These are phyloP conservation scores for Furcasterigmium furcatum DNA, from an alignment of 2,329 filamentous ascomycete species.

Conservation along the genomic window DNA sequence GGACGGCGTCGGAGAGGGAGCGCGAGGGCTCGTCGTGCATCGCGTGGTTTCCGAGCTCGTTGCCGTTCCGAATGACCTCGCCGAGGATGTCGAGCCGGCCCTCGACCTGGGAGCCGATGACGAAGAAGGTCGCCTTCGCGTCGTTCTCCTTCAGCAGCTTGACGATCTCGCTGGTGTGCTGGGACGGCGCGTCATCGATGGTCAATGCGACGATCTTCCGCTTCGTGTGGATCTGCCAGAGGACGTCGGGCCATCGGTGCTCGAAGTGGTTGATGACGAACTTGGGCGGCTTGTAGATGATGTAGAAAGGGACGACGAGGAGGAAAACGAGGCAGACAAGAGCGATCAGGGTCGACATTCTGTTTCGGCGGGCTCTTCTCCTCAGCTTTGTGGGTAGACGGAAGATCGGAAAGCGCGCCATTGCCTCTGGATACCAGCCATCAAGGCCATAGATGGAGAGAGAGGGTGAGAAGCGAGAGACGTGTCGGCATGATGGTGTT, in stretches of 20 bases:
- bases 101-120: constrained; percentile 75
- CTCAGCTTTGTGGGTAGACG: constrained; percentile 54
- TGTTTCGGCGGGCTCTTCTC: constrained; percentile 54
- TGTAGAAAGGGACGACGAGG: constrained; percentile 32
- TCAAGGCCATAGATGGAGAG: not conserved
- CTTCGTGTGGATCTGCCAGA: constrained; percentile 63
- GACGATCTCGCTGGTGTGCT: constrained; percentile 68
- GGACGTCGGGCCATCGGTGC: constrained; percentile 70
- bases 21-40: constrained; percentile 81
- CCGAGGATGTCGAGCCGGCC: constrained; percentile 52
- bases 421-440: not conserved
- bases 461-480: not conserved
- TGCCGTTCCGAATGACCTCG: constrained; percentile 56
- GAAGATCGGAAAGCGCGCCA: constrained; percentile 40
- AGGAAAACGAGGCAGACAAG: constrained; percentile 33
- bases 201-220: constrained; percentile 75
- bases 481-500: not conserved
- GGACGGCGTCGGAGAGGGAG: constrained; percentile 52
- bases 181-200: constrained; percentile 81
- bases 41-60: constrained; percentile 83
- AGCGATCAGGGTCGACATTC: constrained; percentile 50
- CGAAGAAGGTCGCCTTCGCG: constrained; percentile 81
- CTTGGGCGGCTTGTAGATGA: constrained; percentile 73
- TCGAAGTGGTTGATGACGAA: constrained; percentile 69
- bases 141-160: constrained; percentile 61